These are phyloP conservation scores for Cladosporium sp. DNA, from an alignment of 2,329 filamentous ascomycete genomes.

Conservation along the genomic window DNA sequence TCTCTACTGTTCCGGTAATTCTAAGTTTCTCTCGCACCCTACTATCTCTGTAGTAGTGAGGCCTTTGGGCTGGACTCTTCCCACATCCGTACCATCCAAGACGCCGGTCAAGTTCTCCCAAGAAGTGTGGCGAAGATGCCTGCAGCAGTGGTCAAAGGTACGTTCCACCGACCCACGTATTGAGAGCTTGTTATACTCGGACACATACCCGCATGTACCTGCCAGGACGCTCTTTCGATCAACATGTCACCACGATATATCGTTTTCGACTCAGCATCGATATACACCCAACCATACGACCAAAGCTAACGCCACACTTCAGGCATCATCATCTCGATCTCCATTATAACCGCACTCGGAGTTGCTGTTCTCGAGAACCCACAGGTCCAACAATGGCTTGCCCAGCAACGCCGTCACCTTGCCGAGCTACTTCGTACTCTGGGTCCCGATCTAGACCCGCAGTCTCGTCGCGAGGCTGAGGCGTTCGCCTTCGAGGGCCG, in stretches of 20 bases:
- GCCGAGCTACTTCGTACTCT: constrained; percentile 59
- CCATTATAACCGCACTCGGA: constrained; percentile 61
- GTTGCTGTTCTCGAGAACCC: constrained; percentile 65
- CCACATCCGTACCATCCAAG: neutral
- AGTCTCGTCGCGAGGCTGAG: constrained; percentile 38
- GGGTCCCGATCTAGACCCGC: constrained; percentile 60
- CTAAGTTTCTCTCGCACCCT: neutral
- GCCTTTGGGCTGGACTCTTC: neutral
- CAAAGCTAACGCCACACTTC: constrained; percentile 20
- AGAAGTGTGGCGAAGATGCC: constrained; percentile 22
- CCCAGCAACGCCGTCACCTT: constrained; percentile 61
- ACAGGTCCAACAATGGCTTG: constrained; percentile 63
- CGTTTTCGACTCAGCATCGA: neutral
- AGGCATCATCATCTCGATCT: constrained; percentile 65
- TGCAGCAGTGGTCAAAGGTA: constrained; percentile 28
- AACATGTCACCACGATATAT: neutral
- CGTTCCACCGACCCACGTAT: neutral
- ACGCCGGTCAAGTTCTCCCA: neutral
- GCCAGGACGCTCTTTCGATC: neutral
- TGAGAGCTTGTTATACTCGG: neutral
- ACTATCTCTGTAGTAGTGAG: neutral
- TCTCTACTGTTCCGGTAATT: neutral
- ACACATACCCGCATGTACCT: neutral
- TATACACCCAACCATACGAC: neutral
- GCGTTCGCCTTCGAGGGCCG: constrained; percentile 40